phyloP scores from a whole-genome alignment of 129 eudicot genomes.

The Smallanthus sonchifolius region DNA sequence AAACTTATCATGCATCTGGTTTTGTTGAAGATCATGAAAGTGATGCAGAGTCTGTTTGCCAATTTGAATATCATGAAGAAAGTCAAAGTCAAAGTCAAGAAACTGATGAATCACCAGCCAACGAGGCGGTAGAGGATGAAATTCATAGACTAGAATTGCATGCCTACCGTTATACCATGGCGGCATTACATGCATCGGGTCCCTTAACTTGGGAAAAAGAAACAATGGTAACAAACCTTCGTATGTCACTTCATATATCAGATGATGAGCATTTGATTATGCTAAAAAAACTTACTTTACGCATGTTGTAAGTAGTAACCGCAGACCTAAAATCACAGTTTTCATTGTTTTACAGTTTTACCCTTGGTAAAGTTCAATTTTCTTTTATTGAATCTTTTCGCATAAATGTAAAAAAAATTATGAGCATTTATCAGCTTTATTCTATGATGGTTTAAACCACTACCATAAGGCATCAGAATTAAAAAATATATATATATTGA shows the following conservation, averaged over 20 bases:
- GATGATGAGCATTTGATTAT: constrained; percentile 79
- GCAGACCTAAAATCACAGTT: constrained; percentile 6
- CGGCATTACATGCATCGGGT: constrained; percentile 75
- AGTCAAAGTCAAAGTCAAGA: constrained; percentile 19
- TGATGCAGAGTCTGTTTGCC: constrained; percentile 67
- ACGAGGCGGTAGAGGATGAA: constrained; percentile 40
- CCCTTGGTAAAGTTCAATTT: not conserved
- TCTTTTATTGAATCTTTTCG: constrained; percentile 2
- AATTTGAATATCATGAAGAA: constrained; percentile 10
- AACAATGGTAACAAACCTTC: constrained; percentile 65
- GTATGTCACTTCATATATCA: constrained; percentile 59
- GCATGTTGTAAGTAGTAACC: constrained; percentile 17
- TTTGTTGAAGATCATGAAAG: constrained; percentile 41
- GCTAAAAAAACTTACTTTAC: constrained; percentile 54
- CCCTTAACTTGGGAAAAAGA: constrained; percentile 79
- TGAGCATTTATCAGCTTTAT: no score
- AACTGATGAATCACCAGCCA: not conserved
- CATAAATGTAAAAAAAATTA: constrained; percentile 28
- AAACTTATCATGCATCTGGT: constrained; percentile 25
- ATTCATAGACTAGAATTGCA: constrained; percentile 66
- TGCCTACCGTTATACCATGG: constrained; percentile 63
- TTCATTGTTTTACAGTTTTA: not conserved
- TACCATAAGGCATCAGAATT: not conserved
- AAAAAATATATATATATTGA: constrained; percentile 25
- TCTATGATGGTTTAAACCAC: not conserved